Evolutionary conservation across 208 protist species (phyloP).

Genomic region (Crithidia thermophila): DNA sequence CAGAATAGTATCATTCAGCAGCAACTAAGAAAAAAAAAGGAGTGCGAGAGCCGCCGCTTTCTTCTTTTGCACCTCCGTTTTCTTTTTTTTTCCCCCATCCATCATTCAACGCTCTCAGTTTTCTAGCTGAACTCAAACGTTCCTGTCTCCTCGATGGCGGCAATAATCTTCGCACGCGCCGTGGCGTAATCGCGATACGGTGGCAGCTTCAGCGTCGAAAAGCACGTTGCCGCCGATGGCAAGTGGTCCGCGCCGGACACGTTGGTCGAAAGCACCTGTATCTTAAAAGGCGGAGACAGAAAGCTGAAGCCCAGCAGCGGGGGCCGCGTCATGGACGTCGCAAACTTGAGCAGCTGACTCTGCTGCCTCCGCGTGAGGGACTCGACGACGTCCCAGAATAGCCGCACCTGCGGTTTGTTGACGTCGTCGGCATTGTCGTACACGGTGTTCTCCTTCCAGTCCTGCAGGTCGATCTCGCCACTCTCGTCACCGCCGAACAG

Average conservation of each 20-base stretch:
- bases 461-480: conserved; percentile 83
- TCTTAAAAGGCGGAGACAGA: conserved; percentile 88
- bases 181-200: conserved; percentile 65
- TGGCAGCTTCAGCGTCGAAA: conserved; percentile 94
- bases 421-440: conserved; percentile 79
- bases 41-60: background rate
- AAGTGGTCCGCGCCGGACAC: conserved; percentile 53
- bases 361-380: conserved; percentile 72
- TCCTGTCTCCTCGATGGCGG: conserved; percentile 84
- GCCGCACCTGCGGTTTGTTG: conserved; percentile 46
- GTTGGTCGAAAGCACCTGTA: conserved; percentile 63
- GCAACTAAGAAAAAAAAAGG: too few species aligned
- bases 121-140: conserved; percentile 88
- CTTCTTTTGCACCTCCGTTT: background rate
- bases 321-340: conserved; percentile 79
- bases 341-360: conserved; percentile 88
- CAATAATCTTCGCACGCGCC: conserved; percentile 84
- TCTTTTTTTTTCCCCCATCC: too few species aligned
- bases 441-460: conserved; percentile 86
- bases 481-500: conserved; percentile 81
- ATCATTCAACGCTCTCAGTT: too few species aligned
- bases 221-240: conserved; percentile 93
- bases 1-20: too few species aligned
- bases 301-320: conserved; percentile 94
- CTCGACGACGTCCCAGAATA: conserved; percentile 93